Base-by-base conservation (phyloP, 1,284 basidiomycete species). In the Trichosporon sp. region DNA sequence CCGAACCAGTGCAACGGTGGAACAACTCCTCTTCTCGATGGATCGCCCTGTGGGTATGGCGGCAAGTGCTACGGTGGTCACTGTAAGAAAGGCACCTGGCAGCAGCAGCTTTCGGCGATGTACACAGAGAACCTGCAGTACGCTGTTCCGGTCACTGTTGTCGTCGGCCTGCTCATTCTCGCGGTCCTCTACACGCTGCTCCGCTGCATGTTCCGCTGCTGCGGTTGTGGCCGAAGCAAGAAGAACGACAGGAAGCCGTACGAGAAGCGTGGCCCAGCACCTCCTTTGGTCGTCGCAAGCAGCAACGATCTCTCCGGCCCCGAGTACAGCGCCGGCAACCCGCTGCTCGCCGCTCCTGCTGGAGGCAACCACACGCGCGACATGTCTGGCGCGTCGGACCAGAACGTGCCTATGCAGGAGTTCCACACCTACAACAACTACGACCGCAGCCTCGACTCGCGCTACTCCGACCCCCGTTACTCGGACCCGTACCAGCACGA, bases 31-130 rank as follows among this genome's bases (percentile, higher is more conserved):
- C 86, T 95, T 61, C 83, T 92, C 56, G 90, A 94, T 74, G 92
- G 92, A 11, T 93, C 91, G 23, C 86, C 89, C 11, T 95, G 92
- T 76, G 91, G 91, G 10, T 90, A 86, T 72, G 89, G 87, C 36
- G 90, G 90, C 23, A 84, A 83, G 66, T 93, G 92, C 73, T 71
- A 82, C 46, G 82, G 82, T 64, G 88, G 88, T 25, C 84, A 79
- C 31, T 95, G 91, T 76, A 79, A 87, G 70, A 69, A 85, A 16
- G 90, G 87, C 23, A 84, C 84, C 58, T 82, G 86, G 70, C 79
- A 89, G 61, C 85, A 85, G 60, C 88, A 86, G 0, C 86, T 74
- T 19, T 65, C 86, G 83, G 82, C 88, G 1, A 89, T 88, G 89
- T 91, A 90, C 76, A 81, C 78, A 4, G 83, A 87, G 68, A 91